Evolutionary conservation across 306 rosid species (phyloP).

Genomic region (Cucurbita moschata): DNA sequence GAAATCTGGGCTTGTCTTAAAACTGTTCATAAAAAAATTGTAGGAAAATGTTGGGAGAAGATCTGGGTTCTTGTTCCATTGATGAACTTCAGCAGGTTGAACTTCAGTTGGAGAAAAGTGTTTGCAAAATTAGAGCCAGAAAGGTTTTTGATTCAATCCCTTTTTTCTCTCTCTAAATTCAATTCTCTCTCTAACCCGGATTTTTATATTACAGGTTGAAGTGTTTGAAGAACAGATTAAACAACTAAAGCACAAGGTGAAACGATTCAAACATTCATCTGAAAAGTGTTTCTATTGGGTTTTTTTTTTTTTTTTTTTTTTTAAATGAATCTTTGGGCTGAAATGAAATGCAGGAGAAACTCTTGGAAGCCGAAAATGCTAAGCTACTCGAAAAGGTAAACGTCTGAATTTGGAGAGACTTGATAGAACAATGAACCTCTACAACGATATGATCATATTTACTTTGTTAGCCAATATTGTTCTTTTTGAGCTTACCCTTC

Average conservation of each 20-base stretch:
- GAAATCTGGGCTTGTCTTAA: background rate
- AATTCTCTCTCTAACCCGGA: background rate
- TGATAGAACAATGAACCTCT: too few species aligned
- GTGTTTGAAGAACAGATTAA: constrained; percentile 45
- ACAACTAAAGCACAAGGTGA: constrained; percentile 52
- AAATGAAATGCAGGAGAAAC: constrained; percentile 38
- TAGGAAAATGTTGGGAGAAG: constrained; percentile 65
- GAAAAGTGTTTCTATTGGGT: background rate
- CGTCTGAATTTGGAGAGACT: background rate
- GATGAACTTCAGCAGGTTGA: constrained; percentile 58
- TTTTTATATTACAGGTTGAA: constrained; percentile 29
- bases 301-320: background rate
- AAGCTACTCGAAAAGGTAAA: constrained; percentile 54
- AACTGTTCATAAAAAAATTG: background rate
- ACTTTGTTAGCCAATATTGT: too few species aligned
- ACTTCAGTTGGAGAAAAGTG: constrained; percentile 51
- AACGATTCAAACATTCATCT: background rate
- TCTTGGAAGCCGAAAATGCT: constrained; percentile 43
- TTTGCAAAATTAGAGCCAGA: constrained; percentile 36
- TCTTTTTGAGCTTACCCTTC: too few species aligned
- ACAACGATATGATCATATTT: too few species aligned
- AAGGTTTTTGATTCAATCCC: constrained; percentile 31
- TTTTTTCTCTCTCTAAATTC: background rate
- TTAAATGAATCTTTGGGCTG: background rate
- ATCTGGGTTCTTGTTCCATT: constrained; percentile 40